Evolutionary conservation across 768 basidiomycete genomes (phyloP).

Genomic region (Trametes elegans): DNA sequence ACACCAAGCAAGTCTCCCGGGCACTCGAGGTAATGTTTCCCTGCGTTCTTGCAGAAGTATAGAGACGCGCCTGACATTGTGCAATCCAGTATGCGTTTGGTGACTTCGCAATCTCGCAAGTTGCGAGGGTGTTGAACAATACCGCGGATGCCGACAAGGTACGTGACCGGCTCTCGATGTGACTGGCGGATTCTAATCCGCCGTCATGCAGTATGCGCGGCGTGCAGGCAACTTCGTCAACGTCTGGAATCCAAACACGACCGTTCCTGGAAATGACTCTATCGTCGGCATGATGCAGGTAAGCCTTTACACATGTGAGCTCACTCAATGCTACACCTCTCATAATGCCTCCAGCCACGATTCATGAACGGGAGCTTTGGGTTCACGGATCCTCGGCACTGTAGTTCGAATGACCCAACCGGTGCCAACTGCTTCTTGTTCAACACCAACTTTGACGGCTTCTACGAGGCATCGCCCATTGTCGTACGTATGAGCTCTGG

Average conservation of each 20-base stretch:
- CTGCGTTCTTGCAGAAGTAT: no score
- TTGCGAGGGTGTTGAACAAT: constrained; percentile 53
- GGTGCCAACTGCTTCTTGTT: constrained; percentile 60
- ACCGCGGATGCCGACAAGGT: constrained; percentile 52
- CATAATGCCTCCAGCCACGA: constrained; percentile 41
- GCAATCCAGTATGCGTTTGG: constrained; percentile 54
- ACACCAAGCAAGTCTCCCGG: constrained; percentile 61
- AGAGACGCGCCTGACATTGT: no score
- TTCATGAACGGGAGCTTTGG: constrained; percentile 58
- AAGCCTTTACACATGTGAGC: neutral
- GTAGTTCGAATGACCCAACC: constrained; percentile 58
- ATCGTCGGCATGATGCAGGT: constrained; percentile 65
- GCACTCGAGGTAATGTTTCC: constrained; percentile 63
- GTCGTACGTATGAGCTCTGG: constrained; percentile 39
- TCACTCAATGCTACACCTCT: neutral
- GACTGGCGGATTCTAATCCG: neutral
- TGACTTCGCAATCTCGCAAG: constrained; percentile 65
- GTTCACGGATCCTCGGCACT: constrained; percentile 65
- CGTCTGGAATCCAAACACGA: constrained; percentile 56
- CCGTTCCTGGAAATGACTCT: constrained; percentile 44
- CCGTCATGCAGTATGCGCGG: constrained; percentile 41
- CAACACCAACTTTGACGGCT: constrained; percentile 54
- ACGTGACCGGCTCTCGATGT: neutral
- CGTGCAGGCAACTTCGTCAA: constrained; percentile 58
- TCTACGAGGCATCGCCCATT: constrained; percentile 64